Evolutionary conservation across 805 yeast species (phyloP).

Genomic region (Hanseniaspora jakobsenii): DNA sequence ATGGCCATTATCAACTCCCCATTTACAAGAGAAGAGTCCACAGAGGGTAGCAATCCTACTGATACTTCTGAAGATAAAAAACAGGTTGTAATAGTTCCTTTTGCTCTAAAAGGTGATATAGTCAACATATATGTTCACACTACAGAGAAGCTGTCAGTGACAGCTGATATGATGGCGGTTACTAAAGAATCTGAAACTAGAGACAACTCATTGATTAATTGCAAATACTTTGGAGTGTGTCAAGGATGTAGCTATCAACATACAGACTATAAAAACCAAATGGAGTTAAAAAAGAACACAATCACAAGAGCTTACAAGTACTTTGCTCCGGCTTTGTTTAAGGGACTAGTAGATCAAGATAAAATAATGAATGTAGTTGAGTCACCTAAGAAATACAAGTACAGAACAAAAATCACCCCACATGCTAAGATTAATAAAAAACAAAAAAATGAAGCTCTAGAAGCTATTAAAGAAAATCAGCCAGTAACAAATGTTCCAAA

Average conservation of each 20-base stretch:
- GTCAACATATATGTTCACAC: slow-evolving; percentile 62
- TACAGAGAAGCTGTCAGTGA: slow-evolving; percentile 62
- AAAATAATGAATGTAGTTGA: slow-evolving; percentile 49
- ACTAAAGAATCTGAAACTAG: slow-evolving; percentile 35
- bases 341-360: slow-evolving; percentile 42
- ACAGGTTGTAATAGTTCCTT: slow-evolving; percentile 72
- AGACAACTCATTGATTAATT: slow-evolving; percentile 47
- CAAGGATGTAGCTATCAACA: slow-evolving; percentile 93
- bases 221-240: slow-evolving; percentile 76
- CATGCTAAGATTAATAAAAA: slow-evolving; percentile 68
- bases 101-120: slow-evolving; percentile 75
- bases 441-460: slow-evolving; percentile 22
- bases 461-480: slow-evolving; percentile 11
- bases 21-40: too few relatives aligned
- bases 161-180: slow-evolving; percentile 57
- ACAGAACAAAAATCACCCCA: slow-evolving; percentile 90
- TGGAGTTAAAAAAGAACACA: slow-evolving; percentile 58
- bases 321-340: slow-evolving; percentile 43
- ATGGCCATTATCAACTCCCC: slow-evolving; percentile 60
- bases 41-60: too few relatives aligned
- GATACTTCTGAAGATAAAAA: slow-evolving; percentile 29
- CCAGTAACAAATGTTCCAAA: slow-evolving; percentile 37
- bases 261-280: slow-evolving; percentile 59
- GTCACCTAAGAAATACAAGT: slow-evolving; percentile 64
- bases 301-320: slow-evolving; percentile 70